Evolutionary conservation across 2,329 filamentous ascomycete genomes (phyloP).

Genomic region (Dactylellina drechsleri): DNA sequence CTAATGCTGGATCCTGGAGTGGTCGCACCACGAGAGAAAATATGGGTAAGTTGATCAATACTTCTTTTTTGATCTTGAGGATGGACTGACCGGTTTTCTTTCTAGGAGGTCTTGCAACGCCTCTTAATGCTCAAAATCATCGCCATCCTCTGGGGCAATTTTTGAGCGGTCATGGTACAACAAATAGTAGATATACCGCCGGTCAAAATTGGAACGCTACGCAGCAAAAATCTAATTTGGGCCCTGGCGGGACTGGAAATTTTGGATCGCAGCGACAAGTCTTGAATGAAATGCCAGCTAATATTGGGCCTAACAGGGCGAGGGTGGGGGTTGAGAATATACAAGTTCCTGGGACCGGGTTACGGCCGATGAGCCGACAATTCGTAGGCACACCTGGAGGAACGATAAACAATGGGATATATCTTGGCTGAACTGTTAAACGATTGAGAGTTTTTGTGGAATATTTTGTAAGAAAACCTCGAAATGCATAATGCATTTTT

Average conservation of each 20-base stretch:
- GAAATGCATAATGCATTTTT: too few relatives aligned
- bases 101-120: conserved; percentile 13
- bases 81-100: neutral
- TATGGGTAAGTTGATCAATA: conserved; percentile 10
- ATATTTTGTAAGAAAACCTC: too few relatives aligned
- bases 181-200: neutral
- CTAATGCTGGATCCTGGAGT: neutral
- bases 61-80: neutral
- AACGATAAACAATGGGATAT: conserved; percentile 8
- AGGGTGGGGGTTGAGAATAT: conserved; percentile 9
- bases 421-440: neutral
- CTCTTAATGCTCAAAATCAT: conserved; percentile 10
- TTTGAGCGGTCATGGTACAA: neutral
- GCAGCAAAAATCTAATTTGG: conserved; percentile 3
- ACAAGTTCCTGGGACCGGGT: neutral
- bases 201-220: conserved; percentile 11
- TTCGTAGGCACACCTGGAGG: conserved; percentile 5
- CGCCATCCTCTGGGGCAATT: conserved; percentile 19
- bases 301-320: conserved; percentile 1
- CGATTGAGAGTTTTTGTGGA: too few relatives aligned
- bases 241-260: neutral
- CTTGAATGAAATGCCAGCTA: conserved; percentile 20
- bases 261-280: conserved; percentile 1
- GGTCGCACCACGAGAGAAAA: conserved; percentile 12
- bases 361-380: conserved; percentile 2